Evolutionary conservation across 768 basidiomycete genomes (phyloP).

Genomic region (Sistotremastrum suecicum): DNA sequence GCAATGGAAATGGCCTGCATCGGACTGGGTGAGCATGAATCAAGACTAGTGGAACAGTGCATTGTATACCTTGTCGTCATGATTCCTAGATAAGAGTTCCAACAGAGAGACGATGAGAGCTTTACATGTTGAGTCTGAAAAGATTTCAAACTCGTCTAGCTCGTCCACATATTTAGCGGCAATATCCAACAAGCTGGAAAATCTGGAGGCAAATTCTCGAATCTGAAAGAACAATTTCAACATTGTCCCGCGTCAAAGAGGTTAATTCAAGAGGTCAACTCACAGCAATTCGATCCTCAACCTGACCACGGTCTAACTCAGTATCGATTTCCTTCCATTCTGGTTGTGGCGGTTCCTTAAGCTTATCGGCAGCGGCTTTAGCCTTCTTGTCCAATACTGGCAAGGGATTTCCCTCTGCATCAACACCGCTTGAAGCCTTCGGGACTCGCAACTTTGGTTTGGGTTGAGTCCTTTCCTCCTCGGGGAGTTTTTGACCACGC

Average conservation of each 20-base stretch:
- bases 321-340: conserved; percentile 40
- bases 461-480: too few relatives aligned
- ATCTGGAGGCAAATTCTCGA: conserved; percentile 62
- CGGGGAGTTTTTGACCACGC: conserved; percentile 12
- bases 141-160: conserved; percentile 32
- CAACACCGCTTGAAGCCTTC: too few relatives aligned
- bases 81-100: conserved; percentile 32
- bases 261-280: neutral
- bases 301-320: conserved; percentile 29
- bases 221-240: conserved; percentile 22
- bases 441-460: too few relatives aligned
- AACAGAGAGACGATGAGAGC: conserved; percentile 50
- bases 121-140: conserved; percentile 42
- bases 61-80: conserved; percentile 20
- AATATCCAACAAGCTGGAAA: conserved; percentile 36
- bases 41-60: conserved; percentile 12
- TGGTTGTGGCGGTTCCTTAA: conserved; percentile 29
- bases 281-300: conserved; percentile 37
- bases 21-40: neutral
- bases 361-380: conserved; percentile 15
- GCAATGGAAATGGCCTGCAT: too few relatives aligned
- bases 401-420: too few relatives aligned
- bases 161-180: conserved; percentile 43
- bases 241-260: neutral
- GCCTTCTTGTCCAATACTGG: conserved; percentile 7